These are phyloP conservation scores for Pleurozium schreberi DNA, from an alignment of 225 moss, liverwort and hornwort genomes.

Conservation along the genomic window DNA sequence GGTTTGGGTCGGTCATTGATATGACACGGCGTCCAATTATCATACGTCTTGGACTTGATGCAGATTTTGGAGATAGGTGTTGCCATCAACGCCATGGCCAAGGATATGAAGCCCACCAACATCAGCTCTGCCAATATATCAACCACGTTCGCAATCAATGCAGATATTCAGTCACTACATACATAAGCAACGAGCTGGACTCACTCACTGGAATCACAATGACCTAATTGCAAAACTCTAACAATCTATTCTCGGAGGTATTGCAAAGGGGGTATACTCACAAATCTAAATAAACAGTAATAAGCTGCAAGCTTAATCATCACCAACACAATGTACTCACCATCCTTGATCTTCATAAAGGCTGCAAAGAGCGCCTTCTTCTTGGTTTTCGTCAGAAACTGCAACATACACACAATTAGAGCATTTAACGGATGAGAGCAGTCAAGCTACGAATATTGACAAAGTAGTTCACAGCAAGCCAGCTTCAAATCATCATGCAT, in stretches of 20 bases:
- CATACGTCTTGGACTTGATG: background rate
- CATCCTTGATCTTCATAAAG: conserved; percentile 14
- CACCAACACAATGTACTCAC: background rate
- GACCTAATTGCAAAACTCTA: background rate
- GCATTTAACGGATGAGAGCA: background rate
- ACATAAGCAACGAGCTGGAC: background rate
- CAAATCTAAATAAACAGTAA: background rate
- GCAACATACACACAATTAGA: background rate
- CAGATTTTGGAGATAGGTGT: conserved; percentile 10
- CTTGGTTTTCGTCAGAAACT: conserved; percentile 14
- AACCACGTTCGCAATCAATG: background rate
- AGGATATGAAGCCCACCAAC: conserved; percentile 18
- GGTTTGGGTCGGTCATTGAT: background rate
- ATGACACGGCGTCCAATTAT: conserved; percentile 14
- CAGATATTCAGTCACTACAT: background rate
- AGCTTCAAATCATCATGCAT: background rate
- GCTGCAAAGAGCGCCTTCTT: conserved; percentile 18
- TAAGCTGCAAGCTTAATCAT: background rate
- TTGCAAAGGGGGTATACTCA: background rate
- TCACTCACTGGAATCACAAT: background rate
- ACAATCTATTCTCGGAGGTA: background rate
- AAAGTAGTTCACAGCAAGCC: background rate
- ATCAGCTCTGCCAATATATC: conserved; percentile 7
- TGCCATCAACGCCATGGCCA: background rate
- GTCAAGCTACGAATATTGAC: background rate